phyloP scores from a whole-genome alignment of 345 rosid genomes.

The Salix dunnii region DNA sequence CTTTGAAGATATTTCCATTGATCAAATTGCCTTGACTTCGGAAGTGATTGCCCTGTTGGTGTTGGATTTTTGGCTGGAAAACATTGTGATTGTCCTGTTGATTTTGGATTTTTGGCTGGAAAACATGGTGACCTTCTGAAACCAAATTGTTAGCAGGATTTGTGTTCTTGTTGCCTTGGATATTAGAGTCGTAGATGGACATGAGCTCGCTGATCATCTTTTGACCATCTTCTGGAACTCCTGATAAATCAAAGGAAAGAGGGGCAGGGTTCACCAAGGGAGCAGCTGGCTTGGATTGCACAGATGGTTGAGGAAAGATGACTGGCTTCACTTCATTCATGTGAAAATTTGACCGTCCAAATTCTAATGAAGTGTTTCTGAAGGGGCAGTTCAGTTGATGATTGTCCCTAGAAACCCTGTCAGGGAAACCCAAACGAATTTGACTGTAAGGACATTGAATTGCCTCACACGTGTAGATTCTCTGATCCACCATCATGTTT shows the following conservation, averaged over 20 bases:
- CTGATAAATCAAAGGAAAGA: slow-evolving; percentile 57
- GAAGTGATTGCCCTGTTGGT: slow-evolving; percentile 54
- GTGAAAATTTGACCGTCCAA: slow-evolving; percentile 55
- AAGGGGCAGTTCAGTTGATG: slow-evolving; percentile 70
- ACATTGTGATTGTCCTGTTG: slow-evolving; percentile 36
- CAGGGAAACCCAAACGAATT: slow-evolving; percentile 54
- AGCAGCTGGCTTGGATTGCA: slow-evolving; percentile 49
- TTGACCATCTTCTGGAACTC: slow-evolving; percentile 95
- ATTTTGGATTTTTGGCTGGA: slow-evolving; percentile 40
- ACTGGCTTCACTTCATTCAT: slow-evolving; percentile 79
- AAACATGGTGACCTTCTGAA: slow-evolving; percentile 38
- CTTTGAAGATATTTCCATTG: slow-evolving; percentile 57
- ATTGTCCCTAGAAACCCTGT: slow-evolving; percentile 68
- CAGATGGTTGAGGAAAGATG: slow-evolving; percentile 46
- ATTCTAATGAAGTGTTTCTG: slow-evolving; percentile 43
- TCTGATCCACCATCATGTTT: slow-evolving; percentile 45
- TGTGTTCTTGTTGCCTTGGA: slow-evolving; percentile 48
- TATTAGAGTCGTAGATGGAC: slow-evolving; percentile 67
- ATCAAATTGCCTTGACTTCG: slow-evolving; percentile 43
- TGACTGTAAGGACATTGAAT: slow-evolving; percentile 64
- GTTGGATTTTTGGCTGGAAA: slow-evolving; percentile 47
- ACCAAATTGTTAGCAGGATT: slow-evolving; percentile 25
- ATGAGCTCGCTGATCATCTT: slow-evolving; percentile 80
- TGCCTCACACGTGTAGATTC: slow-evolving; percentile 58
- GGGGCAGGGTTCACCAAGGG: slow-evolving; percentile 31